Evolutionary conservation across 208 protist genomes (phyloP).

Genomic region (Trypanosoma conorhini): DNA sequence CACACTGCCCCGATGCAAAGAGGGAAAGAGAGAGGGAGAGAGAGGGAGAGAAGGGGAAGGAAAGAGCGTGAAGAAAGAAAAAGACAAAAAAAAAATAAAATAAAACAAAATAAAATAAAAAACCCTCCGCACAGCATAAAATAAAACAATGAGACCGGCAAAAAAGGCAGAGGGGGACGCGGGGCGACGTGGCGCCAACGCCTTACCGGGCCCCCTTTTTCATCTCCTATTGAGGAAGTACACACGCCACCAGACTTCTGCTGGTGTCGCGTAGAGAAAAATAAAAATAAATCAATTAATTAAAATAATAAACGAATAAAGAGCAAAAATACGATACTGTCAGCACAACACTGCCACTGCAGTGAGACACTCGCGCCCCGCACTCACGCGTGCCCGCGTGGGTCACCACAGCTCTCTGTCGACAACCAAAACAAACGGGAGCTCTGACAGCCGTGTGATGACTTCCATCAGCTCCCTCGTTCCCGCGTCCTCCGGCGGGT

Average conservation of each 20-base stretch:
- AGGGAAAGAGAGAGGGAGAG: not conserved
- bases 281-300: no score
- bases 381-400: not conserved
- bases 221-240: no score
- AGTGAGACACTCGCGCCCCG: not conserved
- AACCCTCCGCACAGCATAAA: no score
- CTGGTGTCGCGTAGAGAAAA: not conserved
- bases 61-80: not conserved
- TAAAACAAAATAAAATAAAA: not conserved
- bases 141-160: no score
- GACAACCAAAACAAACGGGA: conserved; percentile 46
- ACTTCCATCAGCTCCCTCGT: conserved; percentile 33
- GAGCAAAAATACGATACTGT: not conserved
- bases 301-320: no score
- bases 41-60: not conserved
- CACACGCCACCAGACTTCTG: no score
- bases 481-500: conserved; percentile 24
- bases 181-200: no score
- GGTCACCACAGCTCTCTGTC: conserved; percentile 44
- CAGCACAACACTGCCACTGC: not conserved
- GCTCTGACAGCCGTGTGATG: conserved; percentile 34
- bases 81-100: conserved; percentile 4
- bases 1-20: not conserved
- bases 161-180: no score
- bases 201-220: no score